Evolutionary conservation across 2,329 filamentous ascomycete species (phyloP), one percentile per base, ranked within the genome.

Genomic region (Penicillium glabrum): DNA sequence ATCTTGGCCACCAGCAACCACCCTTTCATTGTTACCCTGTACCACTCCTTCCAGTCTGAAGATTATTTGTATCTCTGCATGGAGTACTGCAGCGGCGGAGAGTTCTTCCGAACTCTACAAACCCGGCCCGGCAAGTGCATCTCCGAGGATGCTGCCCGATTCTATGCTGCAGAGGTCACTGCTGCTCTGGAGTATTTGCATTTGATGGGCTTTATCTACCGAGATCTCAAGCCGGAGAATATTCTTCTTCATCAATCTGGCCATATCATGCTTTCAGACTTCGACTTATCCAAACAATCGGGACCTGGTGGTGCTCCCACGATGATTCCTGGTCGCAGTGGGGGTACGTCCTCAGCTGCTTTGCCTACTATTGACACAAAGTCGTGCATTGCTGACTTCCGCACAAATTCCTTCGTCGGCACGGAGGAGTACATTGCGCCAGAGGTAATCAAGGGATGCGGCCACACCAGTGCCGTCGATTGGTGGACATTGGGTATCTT

Each of bases 191-290:
- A 99, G 74, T 99, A 99, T 68, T 83, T 99, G 49, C 95, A 99
- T 79, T 80, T 99, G 61, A 99, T 99, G 95, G 95, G 95, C 26
- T 99, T 99, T 79, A 99, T 99, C 64, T 99, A 99, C 77, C 88
- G 95, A 66, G 95, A 99, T 77, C 75, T 99, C 69, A 99, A 99
- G 79, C 95, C 95, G 63, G 95, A 99, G 79, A 90, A 99, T 69
- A 99, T 99, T 64, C 83, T 99, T 14, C 86, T 99, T 23, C 95
- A 99, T 74, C 95, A 99, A 75, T 98, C 95, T n/a, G 95, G 95
- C 16, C 95, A 99, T 76, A 99, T 99, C 68, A 99, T 99, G 95
- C 84, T 99, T 73, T 98, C 95, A 59, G 95, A 99, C 79, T 99
- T 99, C 76, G 95, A 99, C 76, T 79, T 99, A 60, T 97, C 93